Conservation (phyloP, 306 rosid species). For the Malus orientalis region DNA sequence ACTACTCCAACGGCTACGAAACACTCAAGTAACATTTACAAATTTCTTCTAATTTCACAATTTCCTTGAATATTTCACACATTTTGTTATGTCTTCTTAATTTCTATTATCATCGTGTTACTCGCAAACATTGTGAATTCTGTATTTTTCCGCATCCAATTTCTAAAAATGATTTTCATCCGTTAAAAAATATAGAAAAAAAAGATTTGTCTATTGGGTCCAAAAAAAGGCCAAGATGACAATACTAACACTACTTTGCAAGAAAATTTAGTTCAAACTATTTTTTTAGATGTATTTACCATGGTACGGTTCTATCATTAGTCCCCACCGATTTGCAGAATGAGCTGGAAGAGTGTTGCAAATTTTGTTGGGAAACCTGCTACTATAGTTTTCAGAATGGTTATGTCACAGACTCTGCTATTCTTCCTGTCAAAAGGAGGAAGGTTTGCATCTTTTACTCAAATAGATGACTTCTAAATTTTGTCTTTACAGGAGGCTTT, state of each 20-base stretch:
- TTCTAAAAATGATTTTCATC: background rate
- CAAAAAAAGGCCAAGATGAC: conserved; percentile 3
- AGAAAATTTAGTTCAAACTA: background rate
- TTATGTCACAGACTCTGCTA: conserved; percentile 61
- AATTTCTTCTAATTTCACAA: background rate
- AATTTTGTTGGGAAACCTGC: conserved; percentile 60
- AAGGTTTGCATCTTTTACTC: no score
- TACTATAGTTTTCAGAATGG: conserved; percentile 84
- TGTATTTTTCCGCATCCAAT: background rate
- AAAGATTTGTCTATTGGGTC: background rate
- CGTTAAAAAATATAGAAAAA: no score
- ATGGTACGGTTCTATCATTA: conserved; percentile 13
- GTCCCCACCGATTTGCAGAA: conserved; percentile 60
- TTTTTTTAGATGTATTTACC: background rate
- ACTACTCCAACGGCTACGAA: conserved; percentile 74
- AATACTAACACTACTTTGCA: conserved; percentile 10
- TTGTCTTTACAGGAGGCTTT: background rate
- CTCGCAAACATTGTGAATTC: background rate
- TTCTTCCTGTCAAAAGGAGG: background rate
- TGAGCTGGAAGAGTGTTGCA: conserved; percentile 58
- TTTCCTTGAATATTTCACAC: background rate
- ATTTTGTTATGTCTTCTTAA: background rate
- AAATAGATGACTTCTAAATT: background rate
- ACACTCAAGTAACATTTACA: conserved; percentile 47
- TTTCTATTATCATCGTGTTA: background rate